phyloP scores from a whole-genome alignment of 306 rosid species.

The Luffa aegyptiaca region DNA sequence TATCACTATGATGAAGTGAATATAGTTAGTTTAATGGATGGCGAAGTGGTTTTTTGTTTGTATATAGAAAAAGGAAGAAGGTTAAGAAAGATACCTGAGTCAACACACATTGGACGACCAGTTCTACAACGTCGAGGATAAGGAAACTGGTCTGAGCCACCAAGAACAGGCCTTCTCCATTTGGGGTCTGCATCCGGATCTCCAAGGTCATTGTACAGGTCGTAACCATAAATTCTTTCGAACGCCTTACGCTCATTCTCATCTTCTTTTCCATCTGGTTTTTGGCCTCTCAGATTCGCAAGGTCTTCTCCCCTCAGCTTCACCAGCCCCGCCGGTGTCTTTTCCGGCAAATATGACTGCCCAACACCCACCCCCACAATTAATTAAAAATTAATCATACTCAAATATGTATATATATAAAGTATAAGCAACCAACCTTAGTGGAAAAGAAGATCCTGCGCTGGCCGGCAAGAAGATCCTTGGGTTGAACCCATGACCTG shows the following conservation, averaged over 20 bases:
- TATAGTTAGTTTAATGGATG: too few species aligned
- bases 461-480: neutral
- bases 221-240: conserved; percentile 39
- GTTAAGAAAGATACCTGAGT: neutral
- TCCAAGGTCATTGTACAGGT: conserved; percentile 41
- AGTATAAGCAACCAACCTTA: neutral
- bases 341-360: conserved; percentile 35
- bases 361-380: neutral
- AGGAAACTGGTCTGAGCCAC: conserved; percentile 11
- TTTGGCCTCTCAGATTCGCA: conserved; percentile 18
- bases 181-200: conserved; percentile 16
- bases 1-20: too few species aligned
- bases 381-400: too few species aligned
- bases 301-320: conserved; percentile 36
- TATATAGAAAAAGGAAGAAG: too few species aligned
- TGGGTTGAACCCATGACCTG: conserved; percentile 5
- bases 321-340: conserved; percentile 28
- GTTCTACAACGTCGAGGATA: conserved; percentile 24
- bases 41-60: too few species aligned
- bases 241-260: neutral
- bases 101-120: neutral
- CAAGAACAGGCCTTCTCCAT: conserved; percentile 17
- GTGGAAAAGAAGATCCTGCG: neutral
- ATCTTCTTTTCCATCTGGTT: neutral
- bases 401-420: too few species aligned